phyloP scores from a whole-genome alignment of 2,329 filamentous ascomycete genomes.

The Phyllosticta capitalensis region DNA sequence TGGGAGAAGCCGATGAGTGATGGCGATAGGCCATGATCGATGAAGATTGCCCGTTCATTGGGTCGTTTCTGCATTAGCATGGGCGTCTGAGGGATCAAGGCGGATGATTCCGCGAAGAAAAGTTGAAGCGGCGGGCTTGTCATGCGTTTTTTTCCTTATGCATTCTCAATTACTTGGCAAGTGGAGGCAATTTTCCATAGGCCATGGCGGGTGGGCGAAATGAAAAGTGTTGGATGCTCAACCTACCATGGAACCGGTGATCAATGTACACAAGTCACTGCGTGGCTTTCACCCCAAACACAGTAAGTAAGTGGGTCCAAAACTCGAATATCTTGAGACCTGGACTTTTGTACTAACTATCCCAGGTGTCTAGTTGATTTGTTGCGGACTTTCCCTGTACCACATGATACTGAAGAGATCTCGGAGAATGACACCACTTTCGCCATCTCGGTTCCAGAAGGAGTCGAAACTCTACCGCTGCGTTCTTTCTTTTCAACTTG shows the following conservation, averaged over 20 bases:
- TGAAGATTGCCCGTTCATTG: not conserved
- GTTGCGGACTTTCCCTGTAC: no score
- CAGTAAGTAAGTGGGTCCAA: no score
- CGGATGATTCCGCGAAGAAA: not conserved
- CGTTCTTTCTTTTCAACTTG: not conserved
- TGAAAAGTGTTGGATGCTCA: not conserved
- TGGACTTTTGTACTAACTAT: not conserved
- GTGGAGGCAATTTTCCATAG: not conserved
- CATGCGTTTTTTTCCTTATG: not conserved
- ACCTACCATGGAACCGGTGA: not conserved
- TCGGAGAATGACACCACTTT: not conserved
- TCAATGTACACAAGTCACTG: not conserved
- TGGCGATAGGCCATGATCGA: not conserved
- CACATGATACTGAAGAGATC: not conserved
- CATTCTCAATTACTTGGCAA: not conserved
- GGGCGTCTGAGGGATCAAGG: not conserved
- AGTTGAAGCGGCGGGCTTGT: not conserved
- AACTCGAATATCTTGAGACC: not conserved
- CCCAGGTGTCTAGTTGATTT: not conserved
- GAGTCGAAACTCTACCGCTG: not conserved
- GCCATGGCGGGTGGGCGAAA: not conserved
- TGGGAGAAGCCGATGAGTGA: not conserved
- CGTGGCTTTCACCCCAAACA: not conserved
- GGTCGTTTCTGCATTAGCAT: not conserved
- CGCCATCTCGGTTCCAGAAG: not conserved